Evolutionary conservation across 164 flowering plant genomes (phyloP).

Genomic region (Macadamia integrifolia): DNA sequence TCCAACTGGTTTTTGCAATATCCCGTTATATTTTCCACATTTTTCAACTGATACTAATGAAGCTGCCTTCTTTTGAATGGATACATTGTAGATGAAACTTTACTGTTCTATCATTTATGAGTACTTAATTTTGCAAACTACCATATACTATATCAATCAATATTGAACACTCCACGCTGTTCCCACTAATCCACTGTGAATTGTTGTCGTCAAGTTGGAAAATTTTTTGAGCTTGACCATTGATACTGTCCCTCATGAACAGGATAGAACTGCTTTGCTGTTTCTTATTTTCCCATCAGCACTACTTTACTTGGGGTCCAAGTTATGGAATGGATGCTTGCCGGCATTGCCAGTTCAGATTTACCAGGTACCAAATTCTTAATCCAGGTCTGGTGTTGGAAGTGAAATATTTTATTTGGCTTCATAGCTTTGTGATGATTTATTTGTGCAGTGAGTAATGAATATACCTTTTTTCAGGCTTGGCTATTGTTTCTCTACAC

Average conservation of each 20-base stretch:
- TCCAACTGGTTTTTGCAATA: too few relatives aligned
- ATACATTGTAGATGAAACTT: background rate
- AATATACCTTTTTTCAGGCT: constrained; percentile 42
- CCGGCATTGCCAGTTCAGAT: constrained; percentile 94
- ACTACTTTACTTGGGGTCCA: constrained; percentile 59
- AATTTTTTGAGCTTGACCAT: background rate
- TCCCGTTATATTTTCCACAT: too few relatives aligned
- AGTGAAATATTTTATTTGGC: background rate
- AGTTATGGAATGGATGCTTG: constrained; percentile 84
- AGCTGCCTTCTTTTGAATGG: background rate
- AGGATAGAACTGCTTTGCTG: constrained; percentile 85
- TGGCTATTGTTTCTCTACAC: constrained; percentile 91
- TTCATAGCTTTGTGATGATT: background rate
- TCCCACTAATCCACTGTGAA: too few relatives aligned
- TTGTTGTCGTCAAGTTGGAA: too few relatives aligned
- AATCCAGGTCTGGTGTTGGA: background rate
- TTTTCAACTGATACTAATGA: background rate
- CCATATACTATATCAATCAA: too few relatives aligned
- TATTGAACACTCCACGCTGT: too few relatives aligned
- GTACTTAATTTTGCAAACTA: too few relatives aligned
- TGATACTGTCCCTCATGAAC: constrained; percentile 17
- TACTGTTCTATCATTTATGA: background rate
- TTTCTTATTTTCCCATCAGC: constrained; percentile 77
- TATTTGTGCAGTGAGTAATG: constrained; percentile 4
- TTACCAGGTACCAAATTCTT: constrained; percentile 59